Base-by-base conservation (phyloP, 805 yeast genomes). In the Metschnikowia arizonensis region DNA sequence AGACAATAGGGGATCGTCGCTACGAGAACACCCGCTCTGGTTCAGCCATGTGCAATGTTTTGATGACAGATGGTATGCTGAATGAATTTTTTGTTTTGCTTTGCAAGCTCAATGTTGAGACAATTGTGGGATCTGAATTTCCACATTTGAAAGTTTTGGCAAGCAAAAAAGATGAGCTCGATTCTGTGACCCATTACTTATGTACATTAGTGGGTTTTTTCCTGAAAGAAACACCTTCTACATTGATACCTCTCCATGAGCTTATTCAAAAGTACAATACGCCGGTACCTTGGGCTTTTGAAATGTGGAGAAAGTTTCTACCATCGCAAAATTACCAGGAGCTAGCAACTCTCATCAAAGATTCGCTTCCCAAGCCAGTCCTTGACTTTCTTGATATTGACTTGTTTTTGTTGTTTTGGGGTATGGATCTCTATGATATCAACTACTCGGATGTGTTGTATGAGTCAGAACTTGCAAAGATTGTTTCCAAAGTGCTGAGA, bases 141-240 rank as follows among this genome's bases (percentile, higher is more conserved):
- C 63, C 72, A 3, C 85, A 82, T 52, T 77, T 85, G 56, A 90
- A 90, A 58, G 80, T 88, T 18, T 62, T 88, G 42, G 79, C 93
- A 0, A 76, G 78, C 42, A 75, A 82, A 48, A 78, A 77, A 50
- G 98, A 90, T 58, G 95, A 88, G 50, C 63, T 86, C 47, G 72
- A 73, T 9, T 73, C 81, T 1, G 74, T 88, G n/a, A 60, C 86
- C 21, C 85, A 82, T 63, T 78, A 86, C 18, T 82, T 77, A 52
- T 70, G 76, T 24, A 81, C 83, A 15, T 60, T 86, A 46, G 56
- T 85, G 8, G 73, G 76, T 26, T 79, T 77, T 49, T 81, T 77
- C 57, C 65, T 77, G 6, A 53, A 62, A 2, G 49, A 64, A 42
- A 60, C 59, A 0, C 56, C 65, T 7, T 26, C 50, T 3, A 3